Evolutionary conservation across 768 basidiomycete species (phyloP).

Genomic region (Pleurotus eryngii): DNA sequence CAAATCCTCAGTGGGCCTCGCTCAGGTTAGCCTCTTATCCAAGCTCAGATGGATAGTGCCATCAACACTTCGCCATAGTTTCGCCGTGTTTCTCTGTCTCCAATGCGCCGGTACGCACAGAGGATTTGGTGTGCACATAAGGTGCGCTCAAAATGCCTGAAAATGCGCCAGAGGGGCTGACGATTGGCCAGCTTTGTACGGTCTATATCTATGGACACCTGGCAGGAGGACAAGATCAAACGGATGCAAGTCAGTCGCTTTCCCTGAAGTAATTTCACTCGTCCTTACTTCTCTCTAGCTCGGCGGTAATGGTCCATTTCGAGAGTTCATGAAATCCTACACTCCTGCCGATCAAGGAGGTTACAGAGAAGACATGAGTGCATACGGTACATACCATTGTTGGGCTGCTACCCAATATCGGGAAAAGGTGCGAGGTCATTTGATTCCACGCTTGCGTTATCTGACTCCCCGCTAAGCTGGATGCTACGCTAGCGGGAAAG

Average conservation of each 20-base stretch:
- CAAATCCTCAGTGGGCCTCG: constrained; percentile 96
- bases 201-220: constrained; percentile 95
- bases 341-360: constrained; percentile 64
- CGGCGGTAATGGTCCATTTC: constrained; percentile 86
- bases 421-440: constrained; percentile 66
- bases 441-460: constrained; percentile 4
- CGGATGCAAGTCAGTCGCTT: constrained; percentile 75
- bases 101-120: constrained; percentile 84
- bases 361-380: constrained; percentile 55
- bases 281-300: constrained; percentile 40
- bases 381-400: constrained; percentile 82
- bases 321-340: constrained; percentile 73
- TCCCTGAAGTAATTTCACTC: constrained; percentile 4
- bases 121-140: constrained; percentile 93
- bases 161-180: not conserved
- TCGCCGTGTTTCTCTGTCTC: constrained; percentile 88
- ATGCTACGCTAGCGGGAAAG: constrained; percentile 69
- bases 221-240: constrained; percentile 84
- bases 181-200: constrained; percentile 69
- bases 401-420: constrained; percentile 96
- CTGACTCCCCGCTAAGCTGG: constrained; percentile 51
- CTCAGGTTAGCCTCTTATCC: constrained; percentile 47
- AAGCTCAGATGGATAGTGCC: not conserved
- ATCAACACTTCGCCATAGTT: constrained; percentile 35
- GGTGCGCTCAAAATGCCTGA: constrained; percentile 32